Evolutionary conservation across 768 basidiomycete species (phyloP), one percentile per base, ranked within the genome.

Genomic region (Kwoniella dendrophila): DNA sequence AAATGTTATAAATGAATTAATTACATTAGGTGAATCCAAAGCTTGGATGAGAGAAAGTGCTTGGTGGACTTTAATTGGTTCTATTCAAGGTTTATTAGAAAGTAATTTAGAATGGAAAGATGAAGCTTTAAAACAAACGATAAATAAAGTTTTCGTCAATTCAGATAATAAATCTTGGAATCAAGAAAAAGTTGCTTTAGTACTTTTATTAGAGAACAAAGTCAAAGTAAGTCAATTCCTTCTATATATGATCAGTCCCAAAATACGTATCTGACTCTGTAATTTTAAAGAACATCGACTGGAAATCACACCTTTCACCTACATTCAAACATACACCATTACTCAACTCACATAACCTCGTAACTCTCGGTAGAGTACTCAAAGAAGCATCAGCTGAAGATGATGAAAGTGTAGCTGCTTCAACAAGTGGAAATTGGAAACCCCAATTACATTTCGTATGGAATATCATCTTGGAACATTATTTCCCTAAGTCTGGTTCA

Each of bases 401-500:
- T 3, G 85, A 86, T 16, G 84, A 83, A 18, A 74, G 85, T 45
- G 83, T 83, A 41, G 70, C 79, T 1, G 73, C 82, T 11, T 86
- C 86, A 61, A 79, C 83, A 1, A 81, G 82, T 11, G 77, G 80
- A 58, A 56, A 84, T 14, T 92, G 93, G 92, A 94, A 90, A 76
- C 87, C 93, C 58, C 88, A 92, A 73, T 82, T 94, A 43, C 95
- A 96, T 75, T 93, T 90, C 76, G 90, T 88, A 24, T 99, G 95
- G 95, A 85, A 87, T 63, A 81, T 87, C 60, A 84, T 98, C 49
- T 80, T 97, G 33, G 88, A 93, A 64, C 83, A 83, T 49, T 85
- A 92, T 52, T 83, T 94, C 56, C 83, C 59, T 24, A 3, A 86
- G 10, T n/a, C 41, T 47, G 51, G 59, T 12, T 78, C 79, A 20